Conservation (phyloP, 2,329 filamentous ascomycete genomes). For the Biscogniauxia mediterranea region DNA sequence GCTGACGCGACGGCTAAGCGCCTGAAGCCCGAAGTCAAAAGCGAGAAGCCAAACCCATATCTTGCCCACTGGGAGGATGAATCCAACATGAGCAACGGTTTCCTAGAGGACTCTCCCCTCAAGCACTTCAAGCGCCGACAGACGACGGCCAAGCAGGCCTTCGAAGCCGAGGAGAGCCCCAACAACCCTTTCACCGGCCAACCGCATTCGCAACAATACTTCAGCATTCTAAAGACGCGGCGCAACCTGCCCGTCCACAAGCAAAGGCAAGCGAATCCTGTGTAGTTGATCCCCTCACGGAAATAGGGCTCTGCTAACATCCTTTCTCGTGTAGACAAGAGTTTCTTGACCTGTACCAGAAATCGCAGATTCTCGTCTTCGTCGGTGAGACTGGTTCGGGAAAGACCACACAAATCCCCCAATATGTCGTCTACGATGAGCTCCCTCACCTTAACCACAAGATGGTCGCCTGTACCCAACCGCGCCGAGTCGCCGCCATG, state of each 20-base stretch:
- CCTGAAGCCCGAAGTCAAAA: conserved; percentile 25
- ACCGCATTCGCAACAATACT: conserved; percentile 78
- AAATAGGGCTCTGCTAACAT: conserved; percentile 7
- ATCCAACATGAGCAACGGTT: conserved; percentile 36
- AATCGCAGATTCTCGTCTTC: conserved; percentile 93
- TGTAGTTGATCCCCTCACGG: background rate
- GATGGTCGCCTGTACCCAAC: conserved; percentile 95
- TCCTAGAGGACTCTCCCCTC: conserved; percentile 49
- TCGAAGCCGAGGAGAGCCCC: conserved; percentile 73
- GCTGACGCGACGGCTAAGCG: conserved; percentile 28
- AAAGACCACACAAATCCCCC: conserved; percentile 98
- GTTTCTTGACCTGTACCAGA: conserved; percentile 90
- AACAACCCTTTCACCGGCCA: conserved; percentile 82
- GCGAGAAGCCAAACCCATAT: conserved; percentile 64
- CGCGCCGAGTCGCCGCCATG: conserved; percentile 96
- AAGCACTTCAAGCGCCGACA: conserved; percentile 71
- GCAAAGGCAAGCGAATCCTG: conserved; percentile 62
- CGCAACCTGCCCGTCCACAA: conserved; percentile 87
- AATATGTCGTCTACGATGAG: conserved; percentile 97
- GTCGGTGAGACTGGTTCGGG: conserved; percentile 99
- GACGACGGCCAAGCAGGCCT: conserved; percentile 75
- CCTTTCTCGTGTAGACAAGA: conserved; percentile 61
- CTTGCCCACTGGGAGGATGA: conserved; percentile 82
- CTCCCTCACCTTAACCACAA: conserved; percentile 82
- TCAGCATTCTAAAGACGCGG: conserved; percentile 80